Evolutionary conservation across 2,329 filamentous ascomycete genomes (phyloP), one percentile per base, ranked within the genome.

Genomic region (Metarhizium robertsii): DNA sequence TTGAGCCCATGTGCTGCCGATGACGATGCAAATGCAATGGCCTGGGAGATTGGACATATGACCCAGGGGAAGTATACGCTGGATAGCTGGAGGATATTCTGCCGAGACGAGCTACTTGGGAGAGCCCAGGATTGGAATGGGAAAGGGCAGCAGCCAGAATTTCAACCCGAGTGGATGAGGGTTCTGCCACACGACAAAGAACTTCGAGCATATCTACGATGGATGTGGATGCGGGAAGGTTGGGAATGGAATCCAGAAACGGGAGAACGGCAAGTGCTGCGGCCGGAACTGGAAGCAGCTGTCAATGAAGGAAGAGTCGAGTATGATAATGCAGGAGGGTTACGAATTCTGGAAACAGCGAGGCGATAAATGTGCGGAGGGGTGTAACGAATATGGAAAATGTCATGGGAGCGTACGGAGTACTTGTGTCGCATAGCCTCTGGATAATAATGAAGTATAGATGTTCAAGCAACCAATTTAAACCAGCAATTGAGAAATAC

Each of bases 1-100:
- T 29, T 52, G 18, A 53, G 40, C 6, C 50, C 48, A 13, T n/a
- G 25, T 11, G 20, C 10, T 13, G 53, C 53, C 6, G 52, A 53
- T 50, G 57, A 57, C 18, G 53, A 53, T 20, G 53, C 56, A 18
- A 56, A 61, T 36, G 18, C 49, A 20, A 74, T 77, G 11, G 79
- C 81, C 0, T 95, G 90, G 85, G 92, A 96, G 65, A 87, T 96
- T 57, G 90, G 87, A 0, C 89, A 95, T 68, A 74, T 96, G 56
- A 91, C 90, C 0, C 85, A 89, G 54, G 89, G 91, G 16, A 78
- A 83, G 1, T 96, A 96, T 68, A 88, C 90, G 0, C 75, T 92
- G 51, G 92, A 96, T 69, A 92, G 87, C 65, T 96, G 90, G 88
- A 83, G 92, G 3, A 96, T 96, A 60, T 96, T 96, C 69, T 96